These are phyloP conservation scores for Debaryomycetaceae sp. DNA, from an alignment of 1,139 yeast genomes.

Conservation along the genomic window DNA sequence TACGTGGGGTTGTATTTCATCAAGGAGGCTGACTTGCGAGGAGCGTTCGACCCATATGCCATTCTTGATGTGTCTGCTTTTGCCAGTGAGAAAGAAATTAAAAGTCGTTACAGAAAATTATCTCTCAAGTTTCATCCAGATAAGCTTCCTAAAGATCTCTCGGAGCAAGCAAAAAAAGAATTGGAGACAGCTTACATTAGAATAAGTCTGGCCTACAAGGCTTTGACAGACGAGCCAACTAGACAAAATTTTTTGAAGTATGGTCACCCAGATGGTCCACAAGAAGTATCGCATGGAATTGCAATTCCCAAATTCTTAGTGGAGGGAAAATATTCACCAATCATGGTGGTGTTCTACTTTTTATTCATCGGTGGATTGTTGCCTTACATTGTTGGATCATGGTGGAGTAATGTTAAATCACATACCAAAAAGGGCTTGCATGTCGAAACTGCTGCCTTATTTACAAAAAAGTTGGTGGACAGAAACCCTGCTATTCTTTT, in stretches of 20 bases:
- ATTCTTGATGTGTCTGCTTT: slow-evolving; percentile 70
- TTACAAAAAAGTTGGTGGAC: slow-evolving; percentile 61
- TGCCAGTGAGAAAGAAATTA: slow-evolving; percentile 73
- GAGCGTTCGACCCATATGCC: slow-evolving; percentile 84
- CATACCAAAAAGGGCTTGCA: slow-evolving; percentile 84
- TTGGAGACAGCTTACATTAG: slow-evolving; percentile 77
- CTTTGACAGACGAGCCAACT: slow-evolving; percentile 86
- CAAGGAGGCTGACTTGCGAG: slow-evolving; percentile 41
- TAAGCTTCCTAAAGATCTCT: slow-evolving; percentile 70
- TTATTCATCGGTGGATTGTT: slow-evolving; percentile 70
- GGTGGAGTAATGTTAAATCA: slow-evolving; percentile 88
- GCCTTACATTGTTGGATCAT: slow-evolving; percentile 74
- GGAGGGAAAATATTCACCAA: slow-evolving; percentile 73
- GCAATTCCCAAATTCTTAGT: slow-evolving; percentile 92
- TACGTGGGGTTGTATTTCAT: slow-evolving; percentile 49
- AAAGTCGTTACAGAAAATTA: slow-evolving; percentile 78
- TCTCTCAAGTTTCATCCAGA: slow-evolving; percentile 93
- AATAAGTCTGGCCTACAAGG: slow-evolving; percentile 89
- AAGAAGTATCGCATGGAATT: slow-evolving; percentile 90
- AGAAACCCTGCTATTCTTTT: slow-evolving; percentile 75
- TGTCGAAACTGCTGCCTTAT: slow-evolving; percentile 73
- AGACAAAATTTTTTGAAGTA: slow-evolving; percentile 78
- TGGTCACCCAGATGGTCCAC: slow-evolving; percentile 99
- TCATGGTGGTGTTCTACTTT: slow-evolving; percentile 64
- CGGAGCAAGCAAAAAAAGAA: slow-evolving; percentile 51